phyloP scores from a whole-genome alignment of 2,329 filamentous ascomycete species.

The Berkeleyomyces rouxiae region DNA sequence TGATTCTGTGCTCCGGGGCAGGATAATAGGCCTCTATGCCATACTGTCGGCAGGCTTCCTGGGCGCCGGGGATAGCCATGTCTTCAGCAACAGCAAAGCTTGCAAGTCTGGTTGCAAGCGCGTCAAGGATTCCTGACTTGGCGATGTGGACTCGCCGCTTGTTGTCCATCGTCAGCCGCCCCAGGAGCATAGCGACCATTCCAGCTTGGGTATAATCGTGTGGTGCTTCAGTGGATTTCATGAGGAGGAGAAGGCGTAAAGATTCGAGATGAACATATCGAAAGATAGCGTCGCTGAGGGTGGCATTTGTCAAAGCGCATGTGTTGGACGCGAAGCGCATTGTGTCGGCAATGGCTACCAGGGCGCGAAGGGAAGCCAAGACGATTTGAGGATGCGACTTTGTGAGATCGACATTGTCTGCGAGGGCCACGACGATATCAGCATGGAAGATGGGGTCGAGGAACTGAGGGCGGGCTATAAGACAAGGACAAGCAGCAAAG shows the following conservation, averaged over 20 bases:
- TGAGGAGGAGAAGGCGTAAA: background rate
- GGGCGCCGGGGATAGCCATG: slow-evolving; percentile 49
- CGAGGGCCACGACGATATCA: slow-evolving; percentile 49
- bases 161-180: slow-evolving; percentile 1
- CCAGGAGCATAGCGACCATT: slow-evolving; percentile 2
- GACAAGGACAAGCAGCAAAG: slow-evolving; percentile 1
- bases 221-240: background rate
- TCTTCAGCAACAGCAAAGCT: slow-evolving; percentile 52
- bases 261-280: background rate
- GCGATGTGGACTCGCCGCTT: slow-evolving; percentile 30
- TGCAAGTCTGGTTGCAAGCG: slow-evolving; percentile 56
- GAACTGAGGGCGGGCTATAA: slow-evolving; percentile 60
- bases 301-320: background rate
- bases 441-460: slow-evolving; percentile 56
- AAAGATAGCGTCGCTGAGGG: slow-evolving; percentile 1
- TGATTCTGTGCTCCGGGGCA: slow-evolving; percentile 39
- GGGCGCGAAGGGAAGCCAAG: slow-evolving; percentile 53
- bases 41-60: slow-evolving; percentile 35
- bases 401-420: slow-evolving; percentile 50
- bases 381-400: slow-evolving; percentile 50
- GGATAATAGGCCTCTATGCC: slow-evolving; percentile 43
- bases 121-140: slow-evolving; percentile 58
- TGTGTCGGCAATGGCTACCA: background rate
- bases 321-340: background rate
- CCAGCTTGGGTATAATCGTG: background rate